Conservation (phyloP, 2,329 filamentous ascomycete species). For the Monosporascus sp. region DNA sequence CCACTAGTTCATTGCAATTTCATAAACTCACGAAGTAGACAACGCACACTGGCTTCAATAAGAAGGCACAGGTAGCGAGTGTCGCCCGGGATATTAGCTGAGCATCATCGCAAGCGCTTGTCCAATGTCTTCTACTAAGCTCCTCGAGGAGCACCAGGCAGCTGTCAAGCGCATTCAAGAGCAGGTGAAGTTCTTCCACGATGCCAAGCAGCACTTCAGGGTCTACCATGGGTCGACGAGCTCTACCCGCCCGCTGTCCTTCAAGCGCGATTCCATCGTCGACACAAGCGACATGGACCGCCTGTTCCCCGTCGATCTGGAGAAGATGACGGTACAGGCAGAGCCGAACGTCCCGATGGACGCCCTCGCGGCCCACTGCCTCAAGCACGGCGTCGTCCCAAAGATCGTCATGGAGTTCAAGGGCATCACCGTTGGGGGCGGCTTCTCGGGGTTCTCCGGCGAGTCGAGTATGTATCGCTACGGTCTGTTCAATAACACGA, state of each 20-base stretch:
- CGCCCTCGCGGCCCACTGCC: slow-evolving; percentile 43
- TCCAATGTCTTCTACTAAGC: slow-evolving; percentile 1
- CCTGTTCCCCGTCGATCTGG: slow-evolving; percentile 46
- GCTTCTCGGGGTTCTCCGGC: slow-evolving; percentile 49
- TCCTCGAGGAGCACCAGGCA: slow-evolving; percentile 21
- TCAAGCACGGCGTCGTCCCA: slow-evolving; percentile 45
- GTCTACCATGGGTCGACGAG: slow-evolving; percentile 60
- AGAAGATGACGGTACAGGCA: slow-evolving; percentile 43
- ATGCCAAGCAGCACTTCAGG: slow-evolving; percentile 41
- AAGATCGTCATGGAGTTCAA: slow-evolving; percentile 57
- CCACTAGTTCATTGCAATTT: too few species aligned
- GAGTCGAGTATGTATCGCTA: slow-evolving; percentile 53
- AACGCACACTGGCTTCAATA: too few species aligned
- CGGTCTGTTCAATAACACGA: slow-evolving; percentile 50
- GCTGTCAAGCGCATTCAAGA: slow-evolving; percentile 21
- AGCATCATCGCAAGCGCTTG: slow-evolving; percentile 2
- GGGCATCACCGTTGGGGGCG: slow-evolving; percentile 55
- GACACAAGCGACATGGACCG: slow-evolving; percentile 49
- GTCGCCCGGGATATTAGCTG: too few species aligned
- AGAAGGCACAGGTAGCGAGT: too few species aligned
- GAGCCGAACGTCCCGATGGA: slow-evolving; percentile 59
- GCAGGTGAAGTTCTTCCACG: slow-evolving; percentile 23
- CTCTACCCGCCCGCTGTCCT: slow-evolving; percentile 44
- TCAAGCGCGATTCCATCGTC: slow-evolving; percentile 37
- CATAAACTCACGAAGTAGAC: too few species aligned